A percentile compares a stretch with the other conserved stretches of the same genome.
Conservation (phyloP, 441 rosid genomes). For the Manihot esculenta region DNA sequence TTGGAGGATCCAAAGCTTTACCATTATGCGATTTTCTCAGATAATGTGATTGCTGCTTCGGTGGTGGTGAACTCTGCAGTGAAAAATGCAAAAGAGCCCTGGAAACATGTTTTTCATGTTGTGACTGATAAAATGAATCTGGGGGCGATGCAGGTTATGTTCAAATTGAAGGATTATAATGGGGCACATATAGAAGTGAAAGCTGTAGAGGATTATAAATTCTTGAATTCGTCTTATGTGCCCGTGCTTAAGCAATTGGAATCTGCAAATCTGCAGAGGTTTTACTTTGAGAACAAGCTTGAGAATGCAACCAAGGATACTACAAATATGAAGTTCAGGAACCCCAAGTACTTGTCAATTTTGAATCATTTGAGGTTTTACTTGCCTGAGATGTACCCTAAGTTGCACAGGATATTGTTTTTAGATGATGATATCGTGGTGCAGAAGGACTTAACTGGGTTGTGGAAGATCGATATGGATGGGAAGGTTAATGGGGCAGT, state of each 20-base stretch:
- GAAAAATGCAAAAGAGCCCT: constrained; percentile 86
- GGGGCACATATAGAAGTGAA: constrained; percentile 94
- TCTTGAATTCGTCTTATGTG: constrained; percentile 87
- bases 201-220: constrained; percentile 90
- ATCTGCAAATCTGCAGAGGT: constrained; percentile 82
- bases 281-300: constrained; percentile 91
- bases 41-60: constrained; percentile 81
- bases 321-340: constrained; percentile 91
- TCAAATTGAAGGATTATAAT: constrained; percentile 80
- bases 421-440: constrained; percentile 94
- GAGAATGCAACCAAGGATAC: constrained; percentile 95
- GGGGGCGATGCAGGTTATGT: constrained; percentile 98
- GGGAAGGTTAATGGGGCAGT: constrained; percentile 96
- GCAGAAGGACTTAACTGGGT: constrained; percentile 88
- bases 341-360: constrained; percentile 87
- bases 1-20: constrained; percentile 79
- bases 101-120: constrained; percentile 93
- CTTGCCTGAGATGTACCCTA: constrained; percentile 92
- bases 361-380: constrained; percentile 92
- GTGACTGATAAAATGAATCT: constrained; percentile 97
- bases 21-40: constrained; percentile 87
- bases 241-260: constrained; percentile 89
- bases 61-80: constrained; percentile 95
- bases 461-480: constrained; percentile 94
- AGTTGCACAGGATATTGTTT: constrained; percentile 76